Evolutionary conservation across 305 asterid species (phyloP), one percentile per base, ranked within the genome.

Genomic region (Fraxinus greggii): DNA sequence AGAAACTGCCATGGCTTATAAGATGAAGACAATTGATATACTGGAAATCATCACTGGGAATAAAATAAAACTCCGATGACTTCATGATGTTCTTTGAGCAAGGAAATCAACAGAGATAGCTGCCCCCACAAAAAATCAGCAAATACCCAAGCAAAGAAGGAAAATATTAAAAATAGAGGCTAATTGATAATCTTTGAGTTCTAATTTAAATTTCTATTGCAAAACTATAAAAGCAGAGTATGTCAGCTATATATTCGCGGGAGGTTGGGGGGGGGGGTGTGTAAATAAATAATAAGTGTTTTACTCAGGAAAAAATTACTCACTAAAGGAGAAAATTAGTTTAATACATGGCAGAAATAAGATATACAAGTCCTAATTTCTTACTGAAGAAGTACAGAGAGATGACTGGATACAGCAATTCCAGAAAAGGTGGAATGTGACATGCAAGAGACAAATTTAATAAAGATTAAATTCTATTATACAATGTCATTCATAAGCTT

Each of bases 1-100:
- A 83, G 84, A 86, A 88, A 90, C 92, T 89, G 94, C 87, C 92
- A 78, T 80, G 91, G 81, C 96, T 93, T 86, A 85, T 94, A 87
- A 91, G 95, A 87, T 84, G 93, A 88, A 89, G 84, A 88, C 59
- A 82, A 28, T 69, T 33, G 67, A 77, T 54, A 72, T 75, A 40
- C 45, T 26, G 38, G 24, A 29, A 84, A 78, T 24, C 38, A 40
- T 77, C 86, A 42, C 75, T 29, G 33, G 28, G 36, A 15, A 69
- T 29, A 69, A 69, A 13, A 26, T 5, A 78, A 76, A 38, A 7
- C 75, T 15, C 33, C 8, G 15, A 38, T 24, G 45, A 33, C 73
- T 72, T 82, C 48, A 7, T 28, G 77, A 38, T 33, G 54, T 61
- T 70, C 42, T 69, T 28, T 69, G 26, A 32, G 31, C 9, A 28